Evolutionary conservation across 202 grass and related monocot genomes (phyloP).

Genomic region (Digitaria exilis): DNA sequence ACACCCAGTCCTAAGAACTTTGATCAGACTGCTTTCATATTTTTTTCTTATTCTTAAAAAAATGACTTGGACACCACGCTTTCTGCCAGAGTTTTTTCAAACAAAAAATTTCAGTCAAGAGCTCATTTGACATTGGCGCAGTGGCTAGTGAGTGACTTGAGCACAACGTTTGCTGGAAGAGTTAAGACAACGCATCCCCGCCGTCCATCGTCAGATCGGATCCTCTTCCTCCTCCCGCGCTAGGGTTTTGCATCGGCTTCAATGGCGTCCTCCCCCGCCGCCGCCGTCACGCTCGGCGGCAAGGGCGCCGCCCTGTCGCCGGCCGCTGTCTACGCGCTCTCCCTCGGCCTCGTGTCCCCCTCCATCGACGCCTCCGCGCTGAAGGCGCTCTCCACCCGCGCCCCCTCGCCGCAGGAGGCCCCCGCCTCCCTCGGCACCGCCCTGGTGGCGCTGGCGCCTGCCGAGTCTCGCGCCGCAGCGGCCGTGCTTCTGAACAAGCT

Average conservation of each 20-base stretch:
- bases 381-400: not conserved
- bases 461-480: conserved; percentile 60
- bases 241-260: conserved; percentile 38
- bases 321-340: not conserved
- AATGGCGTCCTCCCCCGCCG: conserved; percentile 39
- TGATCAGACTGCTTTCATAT: not conserved
- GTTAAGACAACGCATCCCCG: not conserved
- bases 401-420: conserved; percentile 36
- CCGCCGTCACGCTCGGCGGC: conserved; percentile 60
- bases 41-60: not conserved
- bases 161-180: not conserved
- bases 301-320: conserved; percentile 52
- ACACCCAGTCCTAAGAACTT: not conserved
- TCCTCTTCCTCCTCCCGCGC: not conserved
- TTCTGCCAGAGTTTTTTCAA: not conserved
- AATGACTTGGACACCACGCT: not conserved
- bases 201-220: conserved; percentile 30
- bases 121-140: no score
- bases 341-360: no score
- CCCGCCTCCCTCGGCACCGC: no score
- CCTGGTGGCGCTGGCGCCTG: conserved; percentile 16
- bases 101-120: no score
- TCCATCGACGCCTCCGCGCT: no score
- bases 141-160: not conserved
- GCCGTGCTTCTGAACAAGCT: conserved; percentile 90